These are phyloP conservation scores for Amanita thiersii DNA, from an alignment of 768 basidiomycete genomes.

Conservation along the genomic window DNA sequence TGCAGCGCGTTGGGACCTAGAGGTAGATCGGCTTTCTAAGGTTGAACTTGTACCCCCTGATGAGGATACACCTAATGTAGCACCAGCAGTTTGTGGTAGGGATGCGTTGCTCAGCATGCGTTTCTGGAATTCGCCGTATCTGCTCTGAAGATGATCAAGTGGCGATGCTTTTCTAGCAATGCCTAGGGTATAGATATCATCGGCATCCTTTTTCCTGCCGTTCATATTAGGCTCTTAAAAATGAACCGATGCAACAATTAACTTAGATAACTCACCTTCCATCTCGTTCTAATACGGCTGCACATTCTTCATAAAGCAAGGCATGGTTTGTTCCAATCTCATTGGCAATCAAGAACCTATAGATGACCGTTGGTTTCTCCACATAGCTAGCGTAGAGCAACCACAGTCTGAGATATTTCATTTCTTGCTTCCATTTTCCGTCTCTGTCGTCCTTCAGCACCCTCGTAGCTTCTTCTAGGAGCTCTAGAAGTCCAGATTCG, in stretches of 20 bases:
- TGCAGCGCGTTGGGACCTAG: constrained; percentile 15
- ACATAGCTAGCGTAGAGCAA: constrained; percentile 88
- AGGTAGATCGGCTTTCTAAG: constrained; percentile 28
- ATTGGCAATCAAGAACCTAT: constrained; percentile 82
- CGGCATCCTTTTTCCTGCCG: constrained; percentile 77
- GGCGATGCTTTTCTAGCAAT: constrained; percentile 79
- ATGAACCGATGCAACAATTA: constrained; percentile 6
- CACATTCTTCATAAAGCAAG: constrained; percentile 89
- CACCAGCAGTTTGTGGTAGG: constrained; percentile 28
- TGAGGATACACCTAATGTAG: constrained; percentile 14
- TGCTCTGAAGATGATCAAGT: constrained; percentile 67
- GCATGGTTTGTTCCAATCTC: constrained; percentile 82
- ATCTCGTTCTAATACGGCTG: constrained; percentile 73
- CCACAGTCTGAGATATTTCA: constrained; percentile 92
- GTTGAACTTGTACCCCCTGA: constrained; percentile 34
- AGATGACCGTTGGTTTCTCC: constrained; percentile 83
- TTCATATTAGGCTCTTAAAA: constrained; percentile 3
- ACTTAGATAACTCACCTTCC: constrained; percentile 48
- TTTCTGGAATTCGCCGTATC: constrained; percentile 84
- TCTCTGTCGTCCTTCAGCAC: constrained; percentile 71
- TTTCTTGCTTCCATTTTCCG: constrained; percentile 67
- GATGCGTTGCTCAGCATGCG: constrained; percentile 67
- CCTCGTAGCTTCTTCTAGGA: constrained; percentile 88
- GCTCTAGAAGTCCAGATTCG: constrained; percentile 84
- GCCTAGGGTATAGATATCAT: constrained; percentile 81